These are phyloP conservation scores for Mycogone perniciosa DNA, from an alignment of 2,329 filamentous ascomycete genomes.

Conservation along the genomic window DNA sequence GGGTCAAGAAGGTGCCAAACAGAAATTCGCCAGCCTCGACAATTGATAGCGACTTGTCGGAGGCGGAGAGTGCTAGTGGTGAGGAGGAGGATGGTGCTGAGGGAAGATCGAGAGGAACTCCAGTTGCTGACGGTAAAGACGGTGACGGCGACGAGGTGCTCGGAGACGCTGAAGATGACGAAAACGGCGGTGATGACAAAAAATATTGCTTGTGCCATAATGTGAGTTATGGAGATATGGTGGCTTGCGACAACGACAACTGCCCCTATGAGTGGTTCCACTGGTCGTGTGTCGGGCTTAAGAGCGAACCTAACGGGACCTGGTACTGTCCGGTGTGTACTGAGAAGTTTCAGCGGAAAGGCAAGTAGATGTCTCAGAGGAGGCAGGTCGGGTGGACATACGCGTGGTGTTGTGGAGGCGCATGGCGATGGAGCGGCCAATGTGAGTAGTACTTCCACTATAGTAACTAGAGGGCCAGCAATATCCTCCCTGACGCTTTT, in stretches of 20 bases:
- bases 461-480: too few relatives aligned
- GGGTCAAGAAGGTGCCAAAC: conserved; percentile 52
- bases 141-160: conserved; percentile 47
- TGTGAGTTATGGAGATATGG: conserved; percentile 82
- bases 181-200: conserved; percentile 69
- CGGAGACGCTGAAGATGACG: conserved; percentile 54
- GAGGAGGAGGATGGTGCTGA: conserved; percentile 42
- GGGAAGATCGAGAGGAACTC: conserved; percentile 27
- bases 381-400: not conserved
- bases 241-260: conserved; percentile 77
- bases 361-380: conserved; percentile 18
- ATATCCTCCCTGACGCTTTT: too few relatives aligned
- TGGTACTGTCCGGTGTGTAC: conserved; percentile 62
- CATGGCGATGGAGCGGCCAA: too few relatives aligned
- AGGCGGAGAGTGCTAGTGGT: conserved; percentile 51
- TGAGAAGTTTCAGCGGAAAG: conserved; percentile 40
- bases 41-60: conserved; percentile 59
- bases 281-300: conserved; percentile 66
- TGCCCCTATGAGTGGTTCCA: conserved; percentile 86
- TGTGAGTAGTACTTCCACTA: too few relatives aligned
- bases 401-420: not conserved
- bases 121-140: conserved; percentile 30
- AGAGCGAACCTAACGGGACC: conserved; percentile 59
- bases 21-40: conserved; percentile 58
- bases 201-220: conserved; percentile 81